phyloP scores from a whole-genome alignment of 2,329 filamentous ascomycete genomes.

The Epichloe aotearoae region DNA sequence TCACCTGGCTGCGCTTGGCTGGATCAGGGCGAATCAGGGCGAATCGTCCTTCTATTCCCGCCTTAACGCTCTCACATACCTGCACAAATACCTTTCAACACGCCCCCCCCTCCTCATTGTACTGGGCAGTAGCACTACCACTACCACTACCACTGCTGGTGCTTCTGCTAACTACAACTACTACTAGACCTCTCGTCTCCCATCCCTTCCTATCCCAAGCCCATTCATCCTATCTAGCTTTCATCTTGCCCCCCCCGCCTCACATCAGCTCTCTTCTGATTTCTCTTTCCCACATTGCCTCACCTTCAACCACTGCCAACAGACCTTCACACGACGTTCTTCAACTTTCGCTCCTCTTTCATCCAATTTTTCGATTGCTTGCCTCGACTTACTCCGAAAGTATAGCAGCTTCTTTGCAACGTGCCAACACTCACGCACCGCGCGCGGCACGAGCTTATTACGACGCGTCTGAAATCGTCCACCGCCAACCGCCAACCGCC shows the following conservation, averaged over 20 bases:
- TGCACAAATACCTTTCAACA: constrained; percentile 6
- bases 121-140: background rate
- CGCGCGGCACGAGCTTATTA: background rate
- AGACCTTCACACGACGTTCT: background rate
- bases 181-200: constrained; percentile 4
- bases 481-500: constrained; percentile 1
- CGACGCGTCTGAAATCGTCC: constrained; percentile 5
- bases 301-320: background rate
- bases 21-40: constrained; percentile 4
- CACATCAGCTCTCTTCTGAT: background rate
- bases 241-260: background rate
- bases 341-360: background rate
- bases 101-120: background rate
- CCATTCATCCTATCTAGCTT: constrained; percentile 4
- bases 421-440: background rate
- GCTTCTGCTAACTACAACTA: background rate
- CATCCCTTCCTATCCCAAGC: constrained; percentile 2
- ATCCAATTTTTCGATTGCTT: background rate
- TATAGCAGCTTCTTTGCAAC: background rate
- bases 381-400: background rate
- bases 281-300: background rate
- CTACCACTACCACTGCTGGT: background rate
- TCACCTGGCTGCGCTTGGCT: constrained; percentile 9
- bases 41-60: constrained; percentile 5
- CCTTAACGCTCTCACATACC: constrained; percentile 1